Conservation (phyloP, 768 basidiomycete genomes). For the Chiua virens region DNA sequence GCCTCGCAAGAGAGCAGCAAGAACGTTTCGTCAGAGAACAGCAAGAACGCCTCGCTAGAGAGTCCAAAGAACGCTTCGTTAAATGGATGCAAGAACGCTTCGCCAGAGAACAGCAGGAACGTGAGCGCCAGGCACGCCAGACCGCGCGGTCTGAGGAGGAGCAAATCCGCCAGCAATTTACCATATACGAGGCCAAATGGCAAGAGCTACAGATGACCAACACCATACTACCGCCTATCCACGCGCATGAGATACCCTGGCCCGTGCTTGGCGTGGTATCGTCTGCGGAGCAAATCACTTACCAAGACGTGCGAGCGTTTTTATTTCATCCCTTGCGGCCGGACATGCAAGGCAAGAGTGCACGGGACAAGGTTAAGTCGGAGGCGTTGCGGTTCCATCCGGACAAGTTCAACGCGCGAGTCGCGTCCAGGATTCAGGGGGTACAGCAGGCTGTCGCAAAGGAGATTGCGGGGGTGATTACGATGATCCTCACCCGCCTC, state of each 20-base stretch:
- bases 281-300: slow-evolving; percentile 35
- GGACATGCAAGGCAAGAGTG: slow-evolving; percentile 29
- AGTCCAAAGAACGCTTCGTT: background rate
- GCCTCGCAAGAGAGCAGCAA: too few species aligned
- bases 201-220: slow-evolving; percentile 28
- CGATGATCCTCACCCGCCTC: slow-evolving; percentile 41
- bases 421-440: slow-evolving; percentile 35
- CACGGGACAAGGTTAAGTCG: slow-evolving; percentile 36
- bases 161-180: slow-evolving; percentile 13
- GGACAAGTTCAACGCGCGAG: slow-evolving; percentile 46
- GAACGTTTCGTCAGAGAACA: too few species aligned
- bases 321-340: slow-evolving; percentile 37
- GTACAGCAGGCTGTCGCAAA: slow-evolving; percentile 33
- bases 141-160: slow-evolving; percentile 8
- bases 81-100: background rate
- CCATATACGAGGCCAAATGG: slow-evolving; percentile 39
- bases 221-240: slow-evolving; percentile 17
- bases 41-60: too few species aligned
- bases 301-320: slow-evolving; percentile 37
- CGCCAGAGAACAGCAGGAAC: slow-evolving; percentile 12
- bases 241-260: slow-evolving; percentile 44
- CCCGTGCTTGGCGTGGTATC: slow-evolving; percentile 32
- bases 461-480: slow-evolving; percentile 40
- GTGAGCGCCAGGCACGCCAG: slow-evolving; percentile 18
- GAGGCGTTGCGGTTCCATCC: slow-evolving; percentile 57